Conservation (phyloP, 2,329 filamentous ascomycete genomes). For the Fusarium mexicanum region DNA sequence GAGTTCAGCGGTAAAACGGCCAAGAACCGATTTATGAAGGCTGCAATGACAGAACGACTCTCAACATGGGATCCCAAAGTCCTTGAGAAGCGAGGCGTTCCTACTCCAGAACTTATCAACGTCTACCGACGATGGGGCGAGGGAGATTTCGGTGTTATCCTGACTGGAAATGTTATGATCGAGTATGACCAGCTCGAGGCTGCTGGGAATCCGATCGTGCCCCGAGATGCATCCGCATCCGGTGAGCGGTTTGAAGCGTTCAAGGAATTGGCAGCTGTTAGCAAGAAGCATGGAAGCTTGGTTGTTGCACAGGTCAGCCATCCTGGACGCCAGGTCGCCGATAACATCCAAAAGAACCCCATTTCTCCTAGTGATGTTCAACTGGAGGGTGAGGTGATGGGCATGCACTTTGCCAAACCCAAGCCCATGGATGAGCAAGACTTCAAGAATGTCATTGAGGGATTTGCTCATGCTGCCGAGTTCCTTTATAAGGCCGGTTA, state of each 20-base stretch:
- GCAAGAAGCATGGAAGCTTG: constrained; percentile 68
- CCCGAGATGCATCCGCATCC: constrained; percentile 57
- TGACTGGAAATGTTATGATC: constrained; percentile 73
- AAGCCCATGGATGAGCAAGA: constrained; percentile 63
- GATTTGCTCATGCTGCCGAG: constrained; percentile 69
- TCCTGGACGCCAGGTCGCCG: constrained; percentile 55
- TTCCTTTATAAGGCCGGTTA: constrained; percentile 71
- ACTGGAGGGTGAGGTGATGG: constrained; percentile 40
- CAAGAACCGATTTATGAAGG: constrained; percentile 74
- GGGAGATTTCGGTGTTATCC: constrained; percentile 63
- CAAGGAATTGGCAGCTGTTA: constrained; percentile 61
- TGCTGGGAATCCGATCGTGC: constrained; percentile 68
- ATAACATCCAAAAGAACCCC: constrained; percentile 45
- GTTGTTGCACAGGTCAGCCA: constrained; percentile 67
- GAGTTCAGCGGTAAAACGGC: constrained; percentile 64
- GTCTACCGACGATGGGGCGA: constrained; percentile 70
- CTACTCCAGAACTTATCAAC: constrained; percentile 55
- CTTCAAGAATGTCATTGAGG: constrained; percentile 65
- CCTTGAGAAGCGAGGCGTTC: constrained; percentile 57
- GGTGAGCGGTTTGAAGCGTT: constrained; percentile 71
- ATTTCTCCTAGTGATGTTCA: constrained; percentile 55
- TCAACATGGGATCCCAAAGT: constrained; percentile 68
- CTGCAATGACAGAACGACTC: constrained; percentile 72
- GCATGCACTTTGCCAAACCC: constrained; percentile 56
- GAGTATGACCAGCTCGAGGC: constrained; percentile 68